Evolutionary conservation across 495 filamentous ascomycete species (phyloP), one percentile per base, ranked within the genome.

Genomic region (Xylaria flabelliformis): DNA sequence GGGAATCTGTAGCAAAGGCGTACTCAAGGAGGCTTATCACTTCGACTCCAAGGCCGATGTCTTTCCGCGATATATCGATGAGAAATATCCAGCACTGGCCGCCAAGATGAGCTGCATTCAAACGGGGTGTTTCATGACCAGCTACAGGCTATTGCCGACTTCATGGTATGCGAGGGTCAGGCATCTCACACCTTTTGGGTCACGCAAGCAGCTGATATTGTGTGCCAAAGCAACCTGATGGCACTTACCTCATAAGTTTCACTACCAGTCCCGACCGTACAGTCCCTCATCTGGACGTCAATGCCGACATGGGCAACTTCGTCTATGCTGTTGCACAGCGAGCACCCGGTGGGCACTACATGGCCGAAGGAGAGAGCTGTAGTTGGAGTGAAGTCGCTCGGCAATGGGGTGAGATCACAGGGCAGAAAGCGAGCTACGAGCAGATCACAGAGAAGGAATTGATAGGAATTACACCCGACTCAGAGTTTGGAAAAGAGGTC

Each of bases 1-100:
- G 26, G 53, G 53, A 10, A 58, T 58, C 26, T 58, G 26, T 26
- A 58, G 53, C 13, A 58, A 32, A 32, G 53, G 53, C 21, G 10
- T 58, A 12, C 53, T 58, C 24, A 32, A 58, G 12, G 53, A 58
- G 53, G 53, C 53, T 58, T 58, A 58, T 58, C 53, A 58, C 53
- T 58, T 58, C 53, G 53, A 58, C 53, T 58, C 53, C 53, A 58
- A 58, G 53, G 53, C 53, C 53, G 53, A 58, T 34, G 53, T 58
- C 10, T 58, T 58, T 58, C 53, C 53, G 53, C 53, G 53, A 26
- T 58, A 58, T 13, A 26, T 58, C 24, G 53, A 32, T 26, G 53
- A 58, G 53, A 29, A 58, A 32, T 58, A 58, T 58, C 53, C 53
- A 29, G 53, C 53, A 58, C 53, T 58, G 24, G 53, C 53, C 15